Conservation (phyloP, 345 rosid species). For the Brassica nigra region DNA sequence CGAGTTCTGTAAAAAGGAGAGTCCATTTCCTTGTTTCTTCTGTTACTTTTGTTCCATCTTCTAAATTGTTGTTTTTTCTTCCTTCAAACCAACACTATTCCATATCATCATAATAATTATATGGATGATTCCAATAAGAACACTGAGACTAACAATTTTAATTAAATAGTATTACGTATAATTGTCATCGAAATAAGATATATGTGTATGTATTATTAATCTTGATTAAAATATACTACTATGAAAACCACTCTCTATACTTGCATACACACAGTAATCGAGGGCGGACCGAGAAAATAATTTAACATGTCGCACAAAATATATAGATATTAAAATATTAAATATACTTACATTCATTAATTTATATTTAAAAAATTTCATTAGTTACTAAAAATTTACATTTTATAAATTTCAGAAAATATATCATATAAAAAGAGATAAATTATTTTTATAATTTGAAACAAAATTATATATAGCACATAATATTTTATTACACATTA, state of each 20-base stretch:
- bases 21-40: slow-evolving; percentile 35
- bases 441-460: too few species aligned
- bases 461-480: too few species aligned
- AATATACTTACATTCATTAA: too few species aligned
- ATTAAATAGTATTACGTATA: not conserved
- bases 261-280: too few species aligned
- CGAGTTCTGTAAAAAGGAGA: slow-evolving; percentile 31
- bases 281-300: too few species aligned
- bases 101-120: slow-evolving; percentile 23
- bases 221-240: not conserved
- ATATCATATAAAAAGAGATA: too few species aligned
- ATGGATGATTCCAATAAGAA: slow-evolving; percentile 14
- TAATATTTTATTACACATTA: too few species aligned
- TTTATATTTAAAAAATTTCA: too few species aligned
- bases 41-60: slow-evolving; percentile 21
- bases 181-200: not conserved
- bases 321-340: too few species aligned
- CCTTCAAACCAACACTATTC: slow-evolving; percentile 13
- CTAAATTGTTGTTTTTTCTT: slow-evolving; percentile 2
- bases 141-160: slow-evolving; percentile 12
- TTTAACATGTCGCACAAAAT: too few species aligned
- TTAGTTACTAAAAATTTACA: too few species aligned
- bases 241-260: not conserved
- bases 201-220: not conserved
- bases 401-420: too few species aligned